Evolutionary conservation across 805 yeast genomes (phyloP), one percentile per base, ranked within the genome.

Genomic region (Yarrowia osloensis): DNA sequence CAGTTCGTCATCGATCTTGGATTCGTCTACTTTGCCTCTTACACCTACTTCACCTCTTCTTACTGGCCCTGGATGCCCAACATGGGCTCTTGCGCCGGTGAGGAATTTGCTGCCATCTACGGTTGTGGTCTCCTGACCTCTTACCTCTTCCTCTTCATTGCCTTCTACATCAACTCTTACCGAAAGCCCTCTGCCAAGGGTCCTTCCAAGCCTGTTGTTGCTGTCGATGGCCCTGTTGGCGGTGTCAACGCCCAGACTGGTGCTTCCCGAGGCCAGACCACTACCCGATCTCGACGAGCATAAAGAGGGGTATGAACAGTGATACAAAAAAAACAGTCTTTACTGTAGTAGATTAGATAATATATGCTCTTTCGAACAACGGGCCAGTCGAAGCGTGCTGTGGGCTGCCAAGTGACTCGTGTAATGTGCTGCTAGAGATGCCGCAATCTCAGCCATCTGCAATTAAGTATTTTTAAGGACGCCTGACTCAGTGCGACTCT

Each of bases 11-110:
- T 94, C 75, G 99, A 94, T 79, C 85, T 94, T 75, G 86, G 83
- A 49, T 93, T 94, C 77, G 96, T 95, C 71, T 95, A 92, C 83
- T 92, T 90, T 78, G 97, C 97, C 63, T 89, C 97, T 67, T 94
- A 91, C 81, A 88, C 97, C 70, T 92, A 88, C 81, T 91, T 90
- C 77, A 93, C 95, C 44, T 81, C 82, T 77, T 84, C 82, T 69
- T 91, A 87, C 82, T 88, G 81, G 75, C 81, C 82, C 66, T 73
- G 79, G 69, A 78, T 93, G 76, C 97, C 97, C 68, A 86, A 90
- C 80, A 76, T 76, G 77, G 94, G 97, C 71, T 86, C 88, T 74
- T 94, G 99, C 80, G 85, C 89, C 75, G 99, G 99, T 71, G 88
- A 92, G 68, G 96, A 90, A 80, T 85, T 86, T 73, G 98, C 99